phyloP scores from a whole-genome alignment of 169 alveolate genomes.

The Perkinsus olseni region DNA sequence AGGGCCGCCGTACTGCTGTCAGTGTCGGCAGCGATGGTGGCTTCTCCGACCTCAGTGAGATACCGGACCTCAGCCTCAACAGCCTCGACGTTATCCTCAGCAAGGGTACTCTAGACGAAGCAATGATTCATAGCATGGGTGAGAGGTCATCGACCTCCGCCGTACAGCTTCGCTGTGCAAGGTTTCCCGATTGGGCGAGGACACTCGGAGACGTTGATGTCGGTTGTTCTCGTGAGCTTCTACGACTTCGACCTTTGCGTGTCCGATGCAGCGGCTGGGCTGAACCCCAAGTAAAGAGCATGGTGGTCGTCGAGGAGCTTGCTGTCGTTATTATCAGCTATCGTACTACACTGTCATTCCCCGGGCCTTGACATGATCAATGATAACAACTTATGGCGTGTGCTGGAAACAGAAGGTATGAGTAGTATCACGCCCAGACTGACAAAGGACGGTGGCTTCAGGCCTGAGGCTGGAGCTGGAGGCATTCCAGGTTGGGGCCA shows the following conservation, averaged over 20 bases:
- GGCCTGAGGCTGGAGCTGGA: background rate
- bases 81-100: background rate
- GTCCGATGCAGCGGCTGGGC: background rate
- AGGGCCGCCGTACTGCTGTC: background rate
- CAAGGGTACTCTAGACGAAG: background rate
- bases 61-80: background rate
- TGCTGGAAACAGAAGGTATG: background rate
- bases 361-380: background rate
- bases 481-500: background rate
- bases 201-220: background rate
- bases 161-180: background rate
- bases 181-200: background rate
- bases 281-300: background rate
- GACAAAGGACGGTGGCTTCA: background rate
- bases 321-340: background rate
- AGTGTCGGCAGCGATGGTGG: background rate
- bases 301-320: background rate
- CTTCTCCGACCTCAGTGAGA: background rate
- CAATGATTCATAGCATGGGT: background rate
- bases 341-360: background rate
- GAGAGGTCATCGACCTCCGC: background rate
- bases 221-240: background rate
- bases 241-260: background rate
- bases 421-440: background rate
- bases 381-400: background rate